These are phyloP conservation scores for Vigna radiata DNA, from an alignment of 306 rosid species.

Conservation along the genomic window DNA sequence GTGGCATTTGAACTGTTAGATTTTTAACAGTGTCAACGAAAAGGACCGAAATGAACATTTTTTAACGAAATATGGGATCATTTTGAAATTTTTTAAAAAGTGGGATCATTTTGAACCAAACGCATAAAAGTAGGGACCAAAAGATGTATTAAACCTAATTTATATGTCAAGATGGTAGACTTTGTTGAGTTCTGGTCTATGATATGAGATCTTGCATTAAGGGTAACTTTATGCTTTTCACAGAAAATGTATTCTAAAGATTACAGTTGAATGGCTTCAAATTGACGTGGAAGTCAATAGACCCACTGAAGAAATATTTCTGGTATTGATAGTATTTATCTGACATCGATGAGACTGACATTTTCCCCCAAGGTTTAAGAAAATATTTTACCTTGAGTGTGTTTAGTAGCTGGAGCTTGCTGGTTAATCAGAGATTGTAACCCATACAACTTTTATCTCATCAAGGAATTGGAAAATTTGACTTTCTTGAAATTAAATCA, in stretches of 20 bases:
- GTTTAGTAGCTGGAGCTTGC: not conserved
- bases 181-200: not conserved
- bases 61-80: too few relatives aligned
- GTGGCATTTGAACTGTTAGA: too few relatives aligned
- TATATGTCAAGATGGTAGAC: not conserved
- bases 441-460: not conserved
- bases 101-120: too few relatives aligned
- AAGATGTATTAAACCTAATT: too few relatives aligned
- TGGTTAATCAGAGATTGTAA: not conserved
- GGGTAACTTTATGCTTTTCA: conserved; percentile 21
- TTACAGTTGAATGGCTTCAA: conserved; percentile 27
- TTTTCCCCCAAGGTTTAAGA: conserved; percentile 10
- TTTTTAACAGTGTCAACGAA: too few relatives aligned
- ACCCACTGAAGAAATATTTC: not conserved
- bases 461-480: not conserved
- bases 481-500: not conserved
- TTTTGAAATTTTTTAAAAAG: too few relatives aligned
- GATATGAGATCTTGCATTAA: not conserved
- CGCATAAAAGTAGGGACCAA: too few relatives aligned
- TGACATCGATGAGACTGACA: conserved; percentile 13
- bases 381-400: conserved; percentile 3
- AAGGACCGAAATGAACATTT: too few relatives aligned
- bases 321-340: not conserved
- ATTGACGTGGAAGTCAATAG: conserved; percentile 11
- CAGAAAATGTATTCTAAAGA: not conserved